Conservation (phyloP, 2,329 filamentous ascomycete species). For the Aspergillaceae sp. region DNA sequence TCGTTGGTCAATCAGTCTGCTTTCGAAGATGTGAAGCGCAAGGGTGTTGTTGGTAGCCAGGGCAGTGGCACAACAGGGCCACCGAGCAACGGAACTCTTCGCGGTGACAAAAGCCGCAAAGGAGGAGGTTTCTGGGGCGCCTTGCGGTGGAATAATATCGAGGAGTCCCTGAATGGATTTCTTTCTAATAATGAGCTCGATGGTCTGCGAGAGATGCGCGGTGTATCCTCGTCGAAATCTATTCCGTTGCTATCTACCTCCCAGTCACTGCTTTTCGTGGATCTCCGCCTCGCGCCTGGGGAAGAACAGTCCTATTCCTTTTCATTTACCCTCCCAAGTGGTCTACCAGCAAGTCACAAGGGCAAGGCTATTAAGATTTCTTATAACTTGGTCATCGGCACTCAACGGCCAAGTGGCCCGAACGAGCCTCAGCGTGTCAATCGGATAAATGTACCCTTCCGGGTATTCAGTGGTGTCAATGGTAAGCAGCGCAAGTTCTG, state of each 20-base stretch:
- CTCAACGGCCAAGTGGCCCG: constrained; percentile 70
- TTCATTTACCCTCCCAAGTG: constrained; percentile 73
- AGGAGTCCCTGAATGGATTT: constrained; percentile 78
- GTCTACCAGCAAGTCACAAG: constrained; percentile 81
- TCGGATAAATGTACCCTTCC: constrained; percentile 86
- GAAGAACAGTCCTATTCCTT: constrained; percentile 86
- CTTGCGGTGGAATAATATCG: constrained; percentile 80
- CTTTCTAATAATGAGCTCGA: constrained; percentile 81
- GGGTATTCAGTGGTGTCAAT: constrained; percentile 88
- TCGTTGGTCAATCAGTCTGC: constrained; percentile 80
- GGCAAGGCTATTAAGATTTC: constrained; percentile 90
- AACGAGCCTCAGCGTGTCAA: constrained; percentile 67
- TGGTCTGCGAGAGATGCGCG: constrained; percentile 92
- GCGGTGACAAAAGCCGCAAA: constrained; percentile 43
- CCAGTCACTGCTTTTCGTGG: constrained; percentile 92
- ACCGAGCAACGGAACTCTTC: constrained; percentile 43
- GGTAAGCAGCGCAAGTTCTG: constrained; percentile 34
- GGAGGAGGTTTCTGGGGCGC: constrained; percentile 71
- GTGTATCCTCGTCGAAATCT: constrained; percentile 72
- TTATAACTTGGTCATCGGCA: constrained; percentile 85
- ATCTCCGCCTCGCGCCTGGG: constrained; percentile 75
- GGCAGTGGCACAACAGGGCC: constrained; percentile 65
- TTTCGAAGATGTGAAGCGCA: constrained; percentile 93
- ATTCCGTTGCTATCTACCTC: constrained; percentile 90
- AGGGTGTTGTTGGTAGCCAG: constrained; percentile 79